Conservation (phyloP, 2,329 filamentous ascomycete genomes). For the Neofusicoccum parvum region DNA sequence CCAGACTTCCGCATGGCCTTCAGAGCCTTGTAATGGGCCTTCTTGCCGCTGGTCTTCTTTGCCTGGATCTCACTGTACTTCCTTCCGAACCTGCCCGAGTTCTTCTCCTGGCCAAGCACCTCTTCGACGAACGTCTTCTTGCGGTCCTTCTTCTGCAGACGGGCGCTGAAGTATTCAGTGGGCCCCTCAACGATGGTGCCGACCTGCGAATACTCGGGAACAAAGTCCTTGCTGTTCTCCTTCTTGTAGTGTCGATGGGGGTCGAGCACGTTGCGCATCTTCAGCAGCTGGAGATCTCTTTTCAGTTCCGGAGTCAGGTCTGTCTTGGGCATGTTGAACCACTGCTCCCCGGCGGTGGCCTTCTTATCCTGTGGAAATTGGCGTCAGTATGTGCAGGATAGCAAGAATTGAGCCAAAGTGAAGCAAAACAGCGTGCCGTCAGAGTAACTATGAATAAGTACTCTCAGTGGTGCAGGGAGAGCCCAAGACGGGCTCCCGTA, state of each 20-base stretch:
- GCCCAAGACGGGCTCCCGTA: constrained; percentile 77
- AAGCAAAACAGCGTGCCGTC: constrained; percentile 44
- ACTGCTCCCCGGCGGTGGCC: constrained; percentile 74
- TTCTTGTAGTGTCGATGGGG: constrained; percentile 92
- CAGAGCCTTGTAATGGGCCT: constrained; percentile 82
- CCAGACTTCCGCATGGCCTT: constrained; percentile 57
- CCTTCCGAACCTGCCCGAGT: constrained; percentile 73
- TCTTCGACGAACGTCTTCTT: constrained; percentile 88
- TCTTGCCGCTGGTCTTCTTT: constrained; percentile 84
- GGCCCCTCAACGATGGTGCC: constrained; percentile 87
- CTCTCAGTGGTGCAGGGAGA: constrained; percentile 71
- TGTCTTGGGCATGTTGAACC: constrained; percentile 88
- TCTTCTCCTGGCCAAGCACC: constrained; percentile 68
- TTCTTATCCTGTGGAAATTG: constrained; percentile 52
- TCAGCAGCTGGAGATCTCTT: constrained; percentile 83
- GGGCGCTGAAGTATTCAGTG: constrained; percentile 80
- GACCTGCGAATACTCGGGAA: constrained; percentile 84
- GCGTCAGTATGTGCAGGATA: constrained; percentile 11
- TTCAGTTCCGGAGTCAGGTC: constrained; percentile 82
- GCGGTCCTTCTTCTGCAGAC: constrained; percentile 82
- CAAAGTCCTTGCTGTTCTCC: constrained; percentile 67
- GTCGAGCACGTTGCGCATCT: constrained; percentile 86
- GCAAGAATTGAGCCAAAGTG: not conserved
- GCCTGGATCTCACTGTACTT: constrained; percentile 87
- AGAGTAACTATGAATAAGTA: constrained; percentile 76